These are phyloP conservation scores for Eucalyptus globulus DNA, from an alignment of 345 rosid species.

Conservation along the genomic window DNA sequence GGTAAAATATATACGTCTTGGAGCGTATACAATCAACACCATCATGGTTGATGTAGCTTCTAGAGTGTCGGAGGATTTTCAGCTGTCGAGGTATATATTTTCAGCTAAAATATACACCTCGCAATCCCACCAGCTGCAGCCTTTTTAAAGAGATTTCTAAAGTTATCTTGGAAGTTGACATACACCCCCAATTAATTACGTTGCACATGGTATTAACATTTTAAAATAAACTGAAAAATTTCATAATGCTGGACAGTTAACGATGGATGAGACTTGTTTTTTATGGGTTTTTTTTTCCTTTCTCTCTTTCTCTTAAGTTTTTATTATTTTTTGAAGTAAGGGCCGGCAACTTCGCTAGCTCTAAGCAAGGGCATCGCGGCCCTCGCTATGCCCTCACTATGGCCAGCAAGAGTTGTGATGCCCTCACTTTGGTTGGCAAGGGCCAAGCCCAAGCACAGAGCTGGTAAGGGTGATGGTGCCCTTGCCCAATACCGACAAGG, in stretches of 20 bases:
- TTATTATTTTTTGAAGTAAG: too few relatives aligned
- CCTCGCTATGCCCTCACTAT: neutral
- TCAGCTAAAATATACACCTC: neutral
- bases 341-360: neutral
- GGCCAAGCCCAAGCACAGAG: neutral
- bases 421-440: neutral
- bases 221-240: neutral
- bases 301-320: neutral
- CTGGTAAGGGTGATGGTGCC: neutral
- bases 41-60: neutral
- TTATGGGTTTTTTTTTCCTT: neutral
- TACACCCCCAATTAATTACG: neutral
- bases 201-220: neutral
- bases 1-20: neutral
- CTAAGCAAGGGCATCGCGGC: fast-evolving
- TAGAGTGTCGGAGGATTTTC: neutral
- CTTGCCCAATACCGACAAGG: neutral
- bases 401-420: fast-evolving
- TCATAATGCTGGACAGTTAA: neutral
- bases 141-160: neutral
- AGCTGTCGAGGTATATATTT: neutral
- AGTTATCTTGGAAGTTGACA: neutral
- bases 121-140: neutral
- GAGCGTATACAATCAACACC: neutral
- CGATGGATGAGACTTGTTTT: neutral